Conservation (phyloP, 176 grass and related monocot genomes). For the Eragrostis curvula region DNA sequence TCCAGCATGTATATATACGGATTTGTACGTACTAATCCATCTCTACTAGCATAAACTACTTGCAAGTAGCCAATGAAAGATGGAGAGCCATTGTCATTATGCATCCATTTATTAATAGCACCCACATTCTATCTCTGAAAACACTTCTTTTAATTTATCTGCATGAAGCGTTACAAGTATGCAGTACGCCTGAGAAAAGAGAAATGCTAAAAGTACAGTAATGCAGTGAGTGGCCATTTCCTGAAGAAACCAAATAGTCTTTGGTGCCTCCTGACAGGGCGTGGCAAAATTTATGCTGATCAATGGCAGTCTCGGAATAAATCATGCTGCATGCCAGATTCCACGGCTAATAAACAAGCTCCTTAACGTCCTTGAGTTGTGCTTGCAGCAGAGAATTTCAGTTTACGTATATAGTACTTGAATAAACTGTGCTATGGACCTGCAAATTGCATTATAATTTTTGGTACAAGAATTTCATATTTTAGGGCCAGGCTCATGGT, state of each 20-base stretch:
- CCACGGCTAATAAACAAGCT: not conserved
- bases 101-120: too few relatives aligned
- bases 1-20: not conserved
- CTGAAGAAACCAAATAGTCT: slow-evolving; percentile 18
- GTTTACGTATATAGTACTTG: slow-evolving; percentile 27
- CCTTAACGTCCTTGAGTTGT: not conserved
- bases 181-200: not conserved
- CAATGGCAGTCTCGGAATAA: not conserved
- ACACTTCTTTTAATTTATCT: not conserved
- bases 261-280: not conserved
- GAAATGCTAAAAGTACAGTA: not conserved
- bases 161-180: not conserved
- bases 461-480: not conserved
- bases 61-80: not conserved
- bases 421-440: not conserved
- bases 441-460: slow-evolving; percentile 12
- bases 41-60: slow-evolving; percentile 3
- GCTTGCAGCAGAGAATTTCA: not conserved
- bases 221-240: slow-evolving; percentile 11
- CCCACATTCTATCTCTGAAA: not conserved
- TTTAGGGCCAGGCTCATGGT: not conserved
- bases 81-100: not conserved
- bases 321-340: too few relatives aligned
- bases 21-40: not conserved
- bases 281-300: not conserved